Conservation (phyloP, 768 basidiomycete species). For the Trametes villosa region DNA sequence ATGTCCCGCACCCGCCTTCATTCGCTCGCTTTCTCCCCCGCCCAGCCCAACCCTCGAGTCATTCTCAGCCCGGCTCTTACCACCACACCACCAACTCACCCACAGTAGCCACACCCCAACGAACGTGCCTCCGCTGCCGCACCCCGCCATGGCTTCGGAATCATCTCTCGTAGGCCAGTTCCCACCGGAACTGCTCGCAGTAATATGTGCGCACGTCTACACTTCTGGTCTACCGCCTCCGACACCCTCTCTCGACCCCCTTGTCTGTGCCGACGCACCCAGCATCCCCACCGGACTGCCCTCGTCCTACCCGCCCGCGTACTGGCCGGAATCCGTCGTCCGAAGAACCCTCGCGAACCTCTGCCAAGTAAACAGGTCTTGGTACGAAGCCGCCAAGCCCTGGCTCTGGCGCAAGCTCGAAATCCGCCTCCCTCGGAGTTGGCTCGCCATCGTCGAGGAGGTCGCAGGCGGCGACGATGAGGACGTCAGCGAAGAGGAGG, state of each 20-base stretch:
- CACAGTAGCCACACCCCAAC: background rate
- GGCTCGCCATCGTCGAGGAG: slow-evolving; percentile 82
- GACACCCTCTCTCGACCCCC: slow-evolving; percentile 70
- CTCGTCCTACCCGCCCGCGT: slow-evolving; percentile 70
- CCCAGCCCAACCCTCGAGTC: background rate
- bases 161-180: slow-evolving; percentile 45
- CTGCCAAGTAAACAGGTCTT: slow-evolving; percentile 76
- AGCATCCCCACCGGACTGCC: slow-evolving; percentile 63
- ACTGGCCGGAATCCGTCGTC: slow-evolving; percentile 69
- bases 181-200: slow-evolving; percentile 72
- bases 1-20: background rate
- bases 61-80: background rate
- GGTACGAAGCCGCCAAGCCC: slow-evolving; percentile 84
- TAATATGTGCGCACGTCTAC: slow-evolving; percentile 76
- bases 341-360: slow-evolving; percentile 70
- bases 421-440: slow-evolving; percentile 81
- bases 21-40: background rate
- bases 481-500: slow-evolving; percentile 48
- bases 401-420: slow-evolving; percentile 88
- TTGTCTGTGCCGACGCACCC: slow-evolving; percentile 48
- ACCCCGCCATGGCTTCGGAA: slow-evolving; percentile 13
- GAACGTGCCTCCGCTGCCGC: background rate
- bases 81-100: background rate
- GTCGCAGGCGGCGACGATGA: slow-evolving; percentile 73
- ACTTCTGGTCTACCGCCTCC: slow-evolving; percentile 60